Evolutionary conservation across 192 early-diverging fungal genomes (phyloP).

Genomic region (Bifiguratus adelaidae): DNA sequence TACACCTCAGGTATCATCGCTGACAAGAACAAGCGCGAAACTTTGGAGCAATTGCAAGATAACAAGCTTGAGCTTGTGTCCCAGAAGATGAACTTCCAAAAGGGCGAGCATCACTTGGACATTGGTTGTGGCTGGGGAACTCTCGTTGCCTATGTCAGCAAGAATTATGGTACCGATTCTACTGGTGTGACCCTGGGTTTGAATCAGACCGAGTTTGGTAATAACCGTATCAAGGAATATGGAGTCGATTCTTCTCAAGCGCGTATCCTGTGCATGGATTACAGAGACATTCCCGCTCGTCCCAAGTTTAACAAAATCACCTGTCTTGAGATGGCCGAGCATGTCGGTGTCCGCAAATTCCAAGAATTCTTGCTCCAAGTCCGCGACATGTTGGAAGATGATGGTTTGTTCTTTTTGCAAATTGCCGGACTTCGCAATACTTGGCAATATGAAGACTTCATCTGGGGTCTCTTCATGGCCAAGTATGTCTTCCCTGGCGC

Average conservation of each 20-base stretch:
- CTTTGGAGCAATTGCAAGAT: conserved; percentile 89
- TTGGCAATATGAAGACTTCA: conserved; percentile 55
- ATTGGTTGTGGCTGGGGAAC: conserved; percentile 99
- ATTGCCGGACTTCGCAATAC: conserved; percentile 85
- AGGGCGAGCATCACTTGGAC: conserved; percentile 86
- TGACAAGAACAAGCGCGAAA: conserved; percentile 61
- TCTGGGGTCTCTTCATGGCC: conserved; percentile 95
- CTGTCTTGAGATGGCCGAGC: conserved; percentile 99
- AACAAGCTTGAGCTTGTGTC: conserved; percentile 92
- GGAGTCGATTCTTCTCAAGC: conserved; percentile 67
- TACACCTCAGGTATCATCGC: conserved; percentile 94
- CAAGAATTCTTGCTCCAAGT: conserved; percentile 85
- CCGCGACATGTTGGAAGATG: conserved; percentile 90
- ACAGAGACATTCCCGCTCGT: conserved; percentile 87
- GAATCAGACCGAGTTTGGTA: conserved; percentile 89
- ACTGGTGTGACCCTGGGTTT: conserved; percentile 89
- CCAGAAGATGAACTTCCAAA: conserved; percentile 74
- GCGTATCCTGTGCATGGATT: conserved; percentile 86
- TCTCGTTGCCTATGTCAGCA: conserved; percentile 78
- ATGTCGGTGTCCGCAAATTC: conserved; percentile 92
- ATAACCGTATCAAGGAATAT: conserved; percentile 67
- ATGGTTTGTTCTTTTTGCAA: conserved; percentile 96
- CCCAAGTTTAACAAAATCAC: conserved; percentile 95
- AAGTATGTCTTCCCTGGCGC: conserved; percentile 98
- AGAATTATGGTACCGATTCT: conserved; percentile 80